Percentiles rank a stretch among this genome's conserved stretches.
Conservation (phyloP, 2,329 filamentous ascomycete species). For the Cercospora berteroae region DNA sequence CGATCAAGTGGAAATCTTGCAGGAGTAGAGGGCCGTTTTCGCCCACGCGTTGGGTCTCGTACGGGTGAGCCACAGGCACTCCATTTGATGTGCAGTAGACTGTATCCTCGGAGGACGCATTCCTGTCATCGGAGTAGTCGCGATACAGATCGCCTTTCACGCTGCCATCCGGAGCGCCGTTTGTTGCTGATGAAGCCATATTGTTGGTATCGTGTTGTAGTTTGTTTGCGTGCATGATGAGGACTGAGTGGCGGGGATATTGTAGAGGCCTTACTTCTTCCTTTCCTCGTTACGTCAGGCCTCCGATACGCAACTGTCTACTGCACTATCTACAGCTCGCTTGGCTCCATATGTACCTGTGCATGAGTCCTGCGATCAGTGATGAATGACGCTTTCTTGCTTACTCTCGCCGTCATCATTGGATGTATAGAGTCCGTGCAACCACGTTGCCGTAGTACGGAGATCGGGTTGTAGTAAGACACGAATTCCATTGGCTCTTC, state of each 20-base stretch:
- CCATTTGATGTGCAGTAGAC: slow-evolving; percentile 59
- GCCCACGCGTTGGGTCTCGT: slow-evolving; percentile 56
- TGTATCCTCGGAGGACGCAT: slow-evolving; percentile 45
- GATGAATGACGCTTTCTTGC: slow-evolving; percentile 18
- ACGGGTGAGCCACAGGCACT: slow-evolving; percentile 57
- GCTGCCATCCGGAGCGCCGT: slow-evolving; percentile 18
- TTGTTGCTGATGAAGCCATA: slow-evolving; percentile 27
- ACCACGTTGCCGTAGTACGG: not conserved
- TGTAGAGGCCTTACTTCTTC: slow-evolving; percentile 5
- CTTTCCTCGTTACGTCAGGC: slow-evolving; percentile 5
- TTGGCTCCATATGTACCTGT: slow-evolving; percentile 10
- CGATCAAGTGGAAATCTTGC: slow-evolving; percentile 52
- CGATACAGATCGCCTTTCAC: slow-evolving; percentile 30
- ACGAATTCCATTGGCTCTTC: not conserved
- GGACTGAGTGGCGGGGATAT: not conserved
- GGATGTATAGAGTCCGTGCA: not conserved
- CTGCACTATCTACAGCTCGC: slow-evolving; percentile 3
- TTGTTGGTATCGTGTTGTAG: slow-evolving; percentile 11
- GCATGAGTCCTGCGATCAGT: not conserved
- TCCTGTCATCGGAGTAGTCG: slow-evolving; percentile 48
- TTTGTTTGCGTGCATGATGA: slow-evolving; percentile 12
- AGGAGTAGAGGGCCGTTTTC: slow-evolving; percentile 59
- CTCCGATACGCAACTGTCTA: not conserved
- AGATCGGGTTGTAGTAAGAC: not conserved
- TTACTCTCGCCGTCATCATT: slow-evolving; percentile 18